phyloP scores from a whole-genome alignment of 139 green algal genomes.

The Microglena sp. region DNA sequence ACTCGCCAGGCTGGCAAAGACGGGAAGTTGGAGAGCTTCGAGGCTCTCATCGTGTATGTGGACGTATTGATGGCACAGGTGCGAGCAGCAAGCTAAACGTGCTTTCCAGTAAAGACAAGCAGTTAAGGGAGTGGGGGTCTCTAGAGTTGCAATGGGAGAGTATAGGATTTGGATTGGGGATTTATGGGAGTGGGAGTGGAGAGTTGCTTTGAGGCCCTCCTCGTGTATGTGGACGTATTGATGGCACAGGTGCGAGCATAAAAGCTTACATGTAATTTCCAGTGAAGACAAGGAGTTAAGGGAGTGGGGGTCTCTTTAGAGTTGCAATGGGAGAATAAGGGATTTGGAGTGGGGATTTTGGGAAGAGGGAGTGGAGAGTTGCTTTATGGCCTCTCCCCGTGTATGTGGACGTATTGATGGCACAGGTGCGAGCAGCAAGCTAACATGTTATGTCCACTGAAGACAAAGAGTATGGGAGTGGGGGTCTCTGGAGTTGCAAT shows the following conservation, averaged over 20 bases:
- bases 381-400: constrained; percentile 53
- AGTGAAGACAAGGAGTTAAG: no score
- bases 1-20: constrained; percentile 19
- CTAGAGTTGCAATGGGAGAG: not conserved
- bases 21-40: constrained; percentile 27
- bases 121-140: not conserved
- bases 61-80: constrained; percentile 45
- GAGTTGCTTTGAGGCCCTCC: not conserved
- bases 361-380: no score
- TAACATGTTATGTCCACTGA: not conserved
- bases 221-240: constrained; percentile 27
- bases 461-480: not conserved
- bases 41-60: constrained; percentile 52
- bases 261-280: no score
- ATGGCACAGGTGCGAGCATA: constrained; percentile 25
- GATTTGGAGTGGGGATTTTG: no score
- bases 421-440: constrained; percentile 15
- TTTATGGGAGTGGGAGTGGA: not conserved
- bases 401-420: constrained; percentile 47
- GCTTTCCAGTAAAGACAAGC: not conserved
- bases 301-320: no score
- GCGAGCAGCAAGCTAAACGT: not conserved
- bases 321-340: no score
- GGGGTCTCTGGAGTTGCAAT: not conserved
- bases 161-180: not conserved